Conservation (phyloP, 352 stramenopile species). For the Phytopythium delawarense region DNA sequence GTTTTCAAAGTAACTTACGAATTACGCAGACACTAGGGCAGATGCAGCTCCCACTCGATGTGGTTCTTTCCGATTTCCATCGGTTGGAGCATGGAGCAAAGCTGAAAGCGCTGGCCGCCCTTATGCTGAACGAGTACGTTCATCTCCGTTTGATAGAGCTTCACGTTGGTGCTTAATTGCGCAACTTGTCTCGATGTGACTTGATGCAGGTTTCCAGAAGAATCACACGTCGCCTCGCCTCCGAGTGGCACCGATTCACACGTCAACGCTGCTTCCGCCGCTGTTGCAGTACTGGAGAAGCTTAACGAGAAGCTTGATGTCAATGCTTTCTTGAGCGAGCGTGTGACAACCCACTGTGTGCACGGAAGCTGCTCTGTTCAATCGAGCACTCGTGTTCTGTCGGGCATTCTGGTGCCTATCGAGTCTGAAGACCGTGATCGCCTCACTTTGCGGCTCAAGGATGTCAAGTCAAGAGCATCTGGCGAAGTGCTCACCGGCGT, state of each 20-base stretch:
- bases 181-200: neutral
- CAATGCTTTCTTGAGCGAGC: neutral
- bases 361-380: conserved; percentile 4
- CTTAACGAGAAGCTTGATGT: neutral
- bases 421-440: neutral
- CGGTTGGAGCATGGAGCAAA: neutral
- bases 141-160: neutral
- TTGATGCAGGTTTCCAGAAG: neutral
- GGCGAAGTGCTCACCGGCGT: neutral
- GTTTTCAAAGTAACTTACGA: neutral
- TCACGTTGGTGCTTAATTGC: neutral
- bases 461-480: neutral
- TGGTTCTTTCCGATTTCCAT: neutral
- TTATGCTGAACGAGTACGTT: neutral
- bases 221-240: neutral
- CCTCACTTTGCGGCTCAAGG: neutral
- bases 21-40: neutral
- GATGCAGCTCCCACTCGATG: neutral
- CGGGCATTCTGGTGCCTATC: neutral
- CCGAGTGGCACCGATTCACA: neutral
- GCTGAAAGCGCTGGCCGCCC: neutral
- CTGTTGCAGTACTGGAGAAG: neutral
- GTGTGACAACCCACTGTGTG: neutral
- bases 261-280: neutral
- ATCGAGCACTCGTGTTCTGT: neutral